These are phyloP conservation scores for Penicillium sp. DNA, from an alignment of 2,329 filamentous ascomycete species.

Conservation along the genomic window DNA sequence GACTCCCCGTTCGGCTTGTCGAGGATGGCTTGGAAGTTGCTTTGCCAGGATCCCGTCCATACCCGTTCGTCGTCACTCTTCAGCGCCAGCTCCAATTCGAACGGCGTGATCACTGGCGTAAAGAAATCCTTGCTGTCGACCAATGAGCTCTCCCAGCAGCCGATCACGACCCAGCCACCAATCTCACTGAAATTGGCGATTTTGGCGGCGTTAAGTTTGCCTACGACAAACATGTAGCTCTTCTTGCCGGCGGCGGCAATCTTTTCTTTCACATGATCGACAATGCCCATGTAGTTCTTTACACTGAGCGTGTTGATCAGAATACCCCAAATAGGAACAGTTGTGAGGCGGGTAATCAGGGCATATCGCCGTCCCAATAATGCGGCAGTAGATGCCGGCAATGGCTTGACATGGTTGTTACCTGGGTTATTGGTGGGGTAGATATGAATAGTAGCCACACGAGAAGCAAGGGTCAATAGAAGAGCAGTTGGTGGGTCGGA, in stretches of 20 bases:
- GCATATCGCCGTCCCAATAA: constrained; percentile 83
- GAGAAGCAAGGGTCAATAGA: constrained; percentile 80
- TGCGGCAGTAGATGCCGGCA: constrained; percentile 54
- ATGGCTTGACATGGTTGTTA: constrained; percentile 34
- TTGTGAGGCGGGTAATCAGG: constrained; percentile 75
- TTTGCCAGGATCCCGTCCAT: constrained; percentile 88
- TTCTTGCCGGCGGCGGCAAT: constrained; percentile 87
- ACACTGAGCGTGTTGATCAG: constrained; percentile 94
- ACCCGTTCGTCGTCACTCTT: constrained; percentile 71
- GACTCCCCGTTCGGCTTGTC: constrained; percentile 32
- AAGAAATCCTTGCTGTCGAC: constrained; percentile 89
- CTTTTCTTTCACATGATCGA: constrained; percentile 68
- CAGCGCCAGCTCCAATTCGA: constrained; percentile 80
- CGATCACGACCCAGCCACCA: constrained; percentile 94
- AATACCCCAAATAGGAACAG: constrained; percentile 84
- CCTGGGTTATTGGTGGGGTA: constrained; percentile 59
- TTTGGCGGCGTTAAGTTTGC: constrained; percentile 93
- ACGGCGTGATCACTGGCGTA: constrained; percentile 89
- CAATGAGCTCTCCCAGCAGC: constrained; percentile 95
- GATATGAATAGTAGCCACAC: constrained; percentile 75
- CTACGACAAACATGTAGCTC: constrained; percentile 92
- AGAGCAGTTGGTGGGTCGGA: constrained; percentile 77
- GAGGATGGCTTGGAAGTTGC: constrained; percentile 73
- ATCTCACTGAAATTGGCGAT: constrained; percentile 95
- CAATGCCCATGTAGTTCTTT: constrained; percentile 80